phyloP scores from a whole-genome alignment of 495 filamentous ascomycete species.

The Aspergillus panamensis region DNA sequence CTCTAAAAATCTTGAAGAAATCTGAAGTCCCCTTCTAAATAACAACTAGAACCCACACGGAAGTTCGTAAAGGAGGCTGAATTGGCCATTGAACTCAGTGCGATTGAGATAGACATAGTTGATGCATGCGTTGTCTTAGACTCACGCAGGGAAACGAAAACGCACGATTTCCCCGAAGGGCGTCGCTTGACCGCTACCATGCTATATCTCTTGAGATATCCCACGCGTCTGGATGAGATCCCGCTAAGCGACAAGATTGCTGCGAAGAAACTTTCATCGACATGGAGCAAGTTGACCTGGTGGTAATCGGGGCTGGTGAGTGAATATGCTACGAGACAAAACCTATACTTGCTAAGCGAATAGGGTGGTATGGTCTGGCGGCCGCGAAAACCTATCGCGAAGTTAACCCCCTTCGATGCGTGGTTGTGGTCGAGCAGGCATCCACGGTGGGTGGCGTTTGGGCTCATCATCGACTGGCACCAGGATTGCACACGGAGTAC shows the following conservation, averaged over 20 bases:
- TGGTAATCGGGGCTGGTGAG: slow-evolving; percentile 6
- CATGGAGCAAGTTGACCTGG: slow-evolving; percentile 7
- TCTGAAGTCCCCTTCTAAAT: no score
- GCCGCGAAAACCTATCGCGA: slow-evolving; percentile 9
- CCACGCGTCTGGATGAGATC: neutral
- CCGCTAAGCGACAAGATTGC: neutral
- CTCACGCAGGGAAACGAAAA: neutral
- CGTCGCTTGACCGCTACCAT: neutral
- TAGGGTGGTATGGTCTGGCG: slow-evolving; percentile 6
- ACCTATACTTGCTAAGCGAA: neutral
- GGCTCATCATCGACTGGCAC: slow-evolving; percentile 52
- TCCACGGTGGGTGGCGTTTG: slow-evolving; percentile 57
- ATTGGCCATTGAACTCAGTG: no score
- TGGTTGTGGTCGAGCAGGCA: slow-evolving; percentile 12
- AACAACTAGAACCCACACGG: no score
- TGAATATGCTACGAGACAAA: neutral
- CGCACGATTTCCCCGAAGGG: neutral
- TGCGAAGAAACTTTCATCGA: neutral
- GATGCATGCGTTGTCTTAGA: slow-evolving; percentile 2
- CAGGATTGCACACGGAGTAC: slow-evolving; percentile 52
- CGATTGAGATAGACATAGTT: neutral
- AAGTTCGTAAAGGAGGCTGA: no score
- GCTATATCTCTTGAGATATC: neutral
- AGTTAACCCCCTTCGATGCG: slow-evolving; percentile 6
- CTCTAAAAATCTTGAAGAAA: no score